Evolutionary conservation across 164 flowering plant species (phyloP).

Genomic region (Malania oleifera): DNA sequence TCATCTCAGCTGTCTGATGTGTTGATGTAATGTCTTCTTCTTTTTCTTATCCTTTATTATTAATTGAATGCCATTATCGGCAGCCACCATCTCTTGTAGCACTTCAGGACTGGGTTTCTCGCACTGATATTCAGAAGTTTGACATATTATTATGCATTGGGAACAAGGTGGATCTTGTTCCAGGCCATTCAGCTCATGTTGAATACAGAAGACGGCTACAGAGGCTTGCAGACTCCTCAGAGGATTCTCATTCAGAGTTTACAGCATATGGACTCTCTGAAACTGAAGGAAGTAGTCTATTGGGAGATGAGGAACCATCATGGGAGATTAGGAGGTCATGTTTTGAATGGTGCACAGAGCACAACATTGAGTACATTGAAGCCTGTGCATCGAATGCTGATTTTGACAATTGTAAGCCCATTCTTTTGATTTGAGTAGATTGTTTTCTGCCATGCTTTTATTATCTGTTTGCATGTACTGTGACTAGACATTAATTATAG

Average conservation of each 20-base stretch:
- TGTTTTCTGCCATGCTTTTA: not conserved
- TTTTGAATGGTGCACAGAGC: conserved; percentile 4
- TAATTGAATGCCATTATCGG: not conserved
- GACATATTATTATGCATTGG: not conserved
- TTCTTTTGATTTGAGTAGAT: not conserved
- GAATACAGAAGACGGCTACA: conserved; percentile 3
- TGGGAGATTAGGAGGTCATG: conserved; percentile 4
- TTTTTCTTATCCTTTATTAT: too few species aligned
- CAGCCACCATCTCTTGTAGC: not conserved
- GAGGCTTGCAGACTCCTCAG: conserved; percentile 5
- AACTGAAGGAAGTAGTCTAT: not conserved
- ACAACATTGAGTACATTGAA: conserved; percentile 4
- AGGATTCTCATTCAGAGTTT: not conserved
- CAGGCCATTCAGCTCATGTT: conserved; percentile 4
- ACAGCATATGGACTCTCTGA: conserved; percentile 1
- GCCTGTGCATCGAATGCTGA: conserved; percentile 6
- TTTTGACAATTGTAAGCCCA: conserved; percentile 3
- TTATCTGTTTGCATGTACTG: too few species aligned
- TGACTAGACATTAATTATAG: too few species aligned
- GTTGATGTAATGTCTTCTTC: not conserved
- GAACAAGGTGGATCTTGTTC: conserved; percentile 5
- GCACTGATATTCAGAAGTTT: not conserved
- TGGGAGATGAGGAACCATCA: conserved; percentile 5
- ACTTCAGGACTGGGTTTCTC: conserved; percentile 2
- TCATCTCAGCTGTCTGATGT: not conserved